phyloP scores from a whole-genome alignment of 2,329 filamentous ascomycete genomes.

The Reticulascus tulasneorum region DNA sequence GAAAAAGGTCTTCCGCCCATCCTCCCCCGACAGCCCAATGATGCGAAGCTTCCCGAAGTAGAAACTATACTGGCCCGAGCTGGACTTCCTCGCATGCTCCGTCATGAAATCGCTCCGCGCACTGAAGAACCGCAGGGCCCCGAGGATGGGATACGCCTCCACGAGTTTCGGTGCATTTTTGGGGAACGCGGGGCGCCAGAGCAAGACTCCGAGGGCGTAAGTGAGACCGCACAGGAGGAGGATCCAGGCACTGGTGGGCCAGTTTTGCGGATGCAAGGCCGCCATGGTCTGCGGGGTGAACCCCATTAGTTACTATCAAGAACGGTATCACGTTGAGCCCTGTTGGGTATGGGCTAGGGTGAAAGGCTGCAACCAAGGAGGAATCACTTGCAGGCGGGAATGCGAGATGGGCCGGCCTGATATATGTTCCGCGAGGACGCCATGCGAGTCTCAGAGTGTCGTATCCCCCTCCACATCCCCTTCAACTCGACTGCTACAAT shows the following conservation, averaged over 20 bases:
- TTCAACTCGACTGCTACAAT: too few species aligned
- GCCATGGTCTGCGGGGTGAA: not conserved
- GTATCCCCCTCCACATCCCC: too few species aligned
- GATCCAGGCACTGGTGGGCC: constrained; percentile 16
- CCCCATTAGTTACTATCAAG: not conserved
- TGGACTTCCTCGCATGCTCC: constrained; percentile 23
- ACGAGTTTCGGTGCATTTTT: constrained; percentile 19
- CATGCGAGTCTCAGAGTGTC: too few species aligned
- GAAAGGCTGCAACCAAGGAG: too few species aligned
- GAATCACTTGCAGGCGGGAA: too few species aligned
- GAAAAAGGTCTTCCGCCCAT: constrained; percentile 38
- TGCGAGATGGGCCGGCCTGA: too few species aligned
- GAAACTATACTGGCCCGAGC: constrained; percentile 44
- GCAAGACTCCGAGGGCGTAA: constrained; percentile 10
- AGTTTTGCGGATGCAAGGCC: constrained; percentile 11
- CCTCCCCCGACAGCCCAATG: constrained; percentile 38
- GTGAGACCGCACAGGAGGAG: constrained; percentile 11
- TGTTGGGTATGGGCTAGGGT: too few species aligned
- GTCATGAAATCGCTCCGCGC: constrained; percentile 39
- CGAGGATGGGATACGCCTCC: constrained; percentile 35
- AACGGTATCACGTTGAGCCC: constrained; percentile 1
- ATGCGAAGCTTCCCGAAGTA: constrained; percentile 41
- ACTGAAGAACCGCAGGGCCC: constrained; percentile 42
- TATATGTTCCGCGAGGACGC: too few species aligned
- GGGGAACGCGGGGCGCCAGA: constrained; percentile 17